Evolutionary conservation across 2,329 filamentous ascomycete genomes (phyloP), one percentile per base, ranked within the genome.

Genomic region (Furcasterigmium furcatum): DNA sequence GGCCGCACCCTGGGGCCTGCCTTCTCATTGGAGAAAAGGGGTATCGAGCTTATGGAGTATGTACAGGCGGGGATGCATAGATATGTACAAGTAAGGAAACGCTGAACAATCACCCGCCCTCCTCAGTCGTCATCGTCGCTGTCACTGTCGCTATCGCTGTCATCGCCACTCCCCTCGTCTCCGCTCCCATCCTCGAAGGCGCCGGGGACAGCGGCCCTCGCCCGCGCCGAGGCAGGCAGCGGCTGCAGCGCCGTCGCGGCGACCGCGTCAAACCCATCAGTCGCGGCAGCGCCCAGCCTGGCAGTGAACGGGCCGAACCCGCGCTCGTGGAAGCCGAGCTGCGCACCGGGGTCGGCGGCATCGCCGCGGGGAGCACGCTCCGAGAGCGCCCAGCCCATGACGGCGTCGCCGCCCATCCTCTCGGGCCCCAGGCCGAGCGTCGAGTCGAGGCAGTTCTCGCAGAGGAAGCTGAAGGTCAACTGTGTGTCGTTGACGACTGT

Each of bases 391-490:
- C 64, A 68, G 19, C 63, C 65, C 63, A 68, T 66, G 38, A 58
- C 61, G 6, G 57, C 57, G 9, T 55, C 50, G 3, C 51, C 54
- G 1, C 45, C 50, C 2, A 58, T 51, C 5, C 46, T 54, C 5
- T 52, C 57, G 0, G 60, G 53, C 0, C 52, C 55, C 5, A 65
- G 56, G 1, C 63, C 63, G 1, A 63, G 44, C 4, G 50, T 43
- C 1, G 56, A 47, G 39, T 58, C 57, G 9, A 68, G 53, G 40
- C 65, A 68, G 10, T 58, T 57, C 38, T 67, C 59, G 57, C 71
- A 75, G 6, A 75, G 58, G 54, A 74, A 74, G 1, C 71, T 74
- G 53, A 70, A 73, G 0, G 66, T 65, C 43, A 72, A 65, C 47
- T 66, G 65, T 1, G 68, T 69, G 39, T 51, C 56, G 57, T 72